These are phyloP conservation scores for Myochromella boudieri DNA, from an alignment of 768 basidiomycete genomes.

Conservation along the genomic window DNA sequence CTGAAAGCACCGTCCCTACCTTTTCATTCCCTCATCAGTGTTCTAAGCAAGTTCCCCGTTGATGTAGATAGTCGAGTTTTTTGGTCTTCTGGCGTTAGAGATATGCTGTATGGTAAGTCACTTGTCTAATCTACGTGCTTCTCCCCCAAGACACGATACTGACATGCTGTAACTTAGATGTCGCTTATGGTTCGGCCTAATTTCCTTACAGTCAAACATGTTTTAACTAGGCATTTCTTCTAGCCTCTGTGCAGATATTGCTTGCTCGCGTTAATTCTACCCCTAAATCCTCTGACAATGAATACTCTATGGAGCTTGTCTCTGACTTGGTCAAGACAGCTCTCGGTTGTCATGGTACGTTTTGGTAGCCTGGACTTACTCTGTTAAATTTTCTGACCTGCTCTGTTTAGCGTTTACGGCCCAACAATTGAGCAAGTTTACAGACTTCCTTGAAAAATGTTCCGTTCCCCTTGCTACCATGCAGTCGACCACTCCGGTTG, in stretches of 20 bases:
- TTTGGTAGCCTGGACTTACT: not conserved
- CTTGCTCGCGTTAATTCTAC: conserved; percentile 43
- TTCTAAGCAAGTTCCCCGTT: conserved; percentile 75
- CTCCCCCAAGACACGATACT: not conserved
- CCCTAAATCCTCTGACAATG: conserved; percentile 31
- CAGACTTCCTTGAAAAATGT: conserved; percentile 37
- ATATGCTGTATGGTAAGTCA: conserved; percentile 64
- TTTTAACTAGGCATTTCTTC: conserved; percentile 8
- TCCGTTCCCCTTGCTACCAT: conserved; percentile 10
- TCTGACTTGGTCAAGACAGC: conserved; percentile 47
- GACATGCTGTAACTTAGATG: conserved; percentile 26
- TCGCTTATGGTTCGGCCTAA: conserved; percentile 32
- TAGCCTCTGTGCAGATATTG: conserved; percentile 60
- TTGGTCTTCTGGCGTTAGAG: conserved; percentile 63
- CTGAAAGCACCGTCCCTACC: conserved; percentile 82
- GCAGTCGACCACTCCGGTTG: not conserved
- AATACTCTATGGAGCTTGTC: conserved; percentile 39
- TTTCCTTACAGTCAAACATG: not conserved
- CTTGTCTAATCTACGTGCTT: not conserved
- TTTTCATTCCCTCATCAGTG: conserved; percentile 74
- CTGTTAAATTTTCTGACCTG: not conserved
- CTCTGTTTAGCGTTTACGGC: conserved; percentile 54
- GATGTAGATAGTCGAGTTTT: conserved; percentile 77
- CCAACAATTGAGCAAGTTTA: conserved; percentile 53
- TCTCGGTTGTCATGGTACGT: conserved; percentile 58